Evolutionary conservation across 805 yeast genomes (phyloP).

Genomic region (Komagataella mondaviorum): DNA sequence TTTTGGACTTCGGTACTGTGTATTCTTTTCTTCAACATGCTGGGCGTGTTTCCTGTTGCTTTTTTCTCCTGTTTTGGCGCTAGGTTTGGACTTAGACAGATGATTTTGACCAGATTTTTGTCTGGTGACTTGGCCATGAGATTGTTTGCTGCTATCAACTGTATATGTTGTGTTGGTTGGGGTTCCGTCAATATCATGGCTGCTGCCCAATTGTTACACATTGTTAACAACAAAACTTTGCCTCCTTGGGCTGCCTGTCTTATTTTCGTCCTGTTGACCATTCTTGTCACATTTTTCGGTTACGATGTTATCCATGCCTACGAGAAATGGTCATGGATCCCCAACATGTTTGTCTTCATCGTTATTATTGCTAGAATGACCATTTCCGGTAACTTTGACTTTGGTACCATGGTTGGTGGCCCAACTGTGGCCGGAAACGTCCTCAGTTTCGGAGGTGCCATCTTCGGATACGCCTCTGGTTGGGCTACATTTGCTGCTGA

Average conservation of each 20-base stretch:
- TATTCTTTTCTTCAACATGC: constrained; percentile 57
- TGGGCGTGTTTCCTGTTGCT: constrained; percentile 75
- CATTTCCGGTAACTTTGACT: constrained; percentile 47
- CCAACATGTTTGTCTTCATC: constrained; percentile 58
- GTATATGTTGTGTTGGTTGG: constrained; percentile 90
- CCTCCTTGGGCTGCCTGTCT: constrained; percentile 92
- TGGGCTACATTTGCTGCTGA: constrained; percentile 93
- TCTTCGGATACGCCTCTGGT: constrained; percentile 85
- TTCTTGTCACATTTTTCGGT: constrained; percentile 71
- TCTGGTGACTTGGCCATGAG: constrained; percentile 68
- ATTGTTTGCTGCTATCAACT: constrained; percentile 64
- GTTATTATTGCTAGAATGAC: constrained; percentile 70
- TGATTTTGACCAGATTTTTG: constrained; percentile 67
- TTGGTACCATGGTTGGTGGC: constrained; percentile 44
- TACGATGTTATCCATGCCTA: constrained; percentile 69
- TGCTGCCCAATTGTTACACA: constrained; percentile 70
- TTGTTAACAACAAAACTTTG: constrained; percentile 48
- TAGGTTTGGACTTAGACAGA: constrained; percentile 76
- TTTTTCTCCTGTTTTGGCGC: constrained; percentile 76
- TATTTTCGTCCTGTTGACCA: constrained; percentile 53
- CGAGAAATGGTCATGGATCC: constrained; percentile 85
- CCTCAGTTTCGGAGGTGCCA: constrained; percentile 68
- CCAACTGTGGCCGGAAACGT: constrained; percentile 60
- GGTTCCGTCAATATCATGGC: constrained; percentile 87
- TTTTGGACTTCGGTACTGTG: constrained; percentile 60